Percentiles rank a stretch among this genome's conserved stretches.
These are phyloP conservation scores for Debaryomyces maramus DNA, from an alignment of 805 yeast genomes.

Conservation along the genomic window DNA sequence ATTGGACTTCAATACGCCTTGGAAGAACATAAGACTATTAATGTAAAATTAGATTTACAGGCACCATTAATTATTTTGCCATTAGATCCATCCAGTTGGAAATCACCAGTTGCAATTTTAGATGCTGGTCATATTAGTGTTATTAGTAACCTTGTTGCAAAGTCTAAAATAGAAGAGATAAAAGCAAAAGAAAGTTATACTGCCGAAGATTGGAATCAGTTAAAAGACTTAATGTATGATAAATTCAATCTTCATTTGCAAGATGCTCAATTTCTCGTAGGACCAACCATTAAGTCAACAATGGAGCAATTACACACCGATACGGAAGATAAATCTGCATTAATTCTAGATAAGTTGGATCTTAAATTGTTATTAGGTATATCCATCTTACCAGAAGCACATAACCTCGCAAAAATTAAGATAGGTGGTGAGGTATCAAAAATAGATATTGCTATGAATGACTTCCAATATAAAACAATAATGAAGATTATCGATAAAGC, in stretches of 20 bases:
- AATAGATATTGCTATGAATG: constrained; percentile 72
- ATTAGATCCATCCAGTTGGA: constrained; percentile 71
- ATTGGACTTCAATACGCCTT: constrained; percentile 90
- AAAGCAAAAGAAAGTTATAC: constrained; percentile 60
- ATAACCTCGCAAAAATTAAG: constrained; percentile 67
- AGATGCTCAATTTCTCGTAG: constrained; percentile 87
- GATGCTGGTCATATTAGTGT: constrained; percentile 96
- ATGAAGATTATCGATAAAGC: constrained; percentile 73
- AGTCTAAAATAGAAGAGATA: constrained; percentile 63
- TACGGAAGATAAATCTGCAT: constrained; percentile 46
- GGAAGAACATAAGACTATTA: constrained; percentile 90
- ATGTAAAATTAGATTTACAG: constrained; percentile 83
- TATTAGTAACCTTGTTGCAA: constrained; percentile 74
- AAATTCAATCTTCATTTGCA: constrained; percentile 72
- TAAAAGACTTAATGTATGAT: constrained; percentile 86
- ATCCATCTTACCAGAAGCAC: constrained; percentile 82
- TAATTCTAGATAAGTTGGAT: constrained; percentile 73
- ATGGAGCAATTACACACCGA: constrained; percentile 63
- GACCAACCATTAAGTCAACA: constrained; percentile 76
- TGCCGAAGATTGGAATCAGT: constrained; percentile 69
- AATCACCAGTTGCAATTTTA: constrained; percentile 84
- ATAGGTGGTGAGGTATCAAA: constrained; percentile 77
- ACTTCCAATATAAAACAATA: constrained; percentile 84
- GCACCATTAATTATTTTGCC: constrained; percentile 92
- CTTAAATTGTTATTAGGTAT: constrained; percentile 74